Evolutionary conservation across 768 basidiomycete genomes (phyloP).

Genomic region (Calvatia gigantea): DNA sequence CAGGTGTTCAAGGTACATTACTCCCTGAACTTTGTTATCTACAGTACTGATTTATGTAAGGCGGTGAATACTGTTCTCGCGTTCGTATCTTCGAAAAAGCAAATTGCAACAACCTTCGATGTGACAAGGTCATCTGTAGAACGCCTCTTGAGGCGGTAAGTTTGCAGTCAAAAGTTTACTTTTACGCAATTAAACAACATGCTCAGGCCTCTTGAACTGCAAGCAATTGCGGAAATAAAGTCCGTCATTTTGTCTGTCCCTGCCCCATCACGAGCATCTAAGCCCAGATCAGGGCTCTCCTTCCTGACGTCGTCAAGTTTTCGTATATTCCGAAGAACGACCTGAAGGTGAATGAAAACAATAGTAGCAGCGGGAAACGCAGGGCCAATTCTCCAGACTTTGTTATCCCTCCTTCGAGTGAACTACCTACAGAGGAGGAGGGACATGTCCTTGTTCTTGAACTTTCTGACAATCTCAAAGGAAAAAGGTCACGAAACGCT

Average conservation of each 20-base stretch:
- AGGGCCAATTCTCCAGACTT: slow-evolving; percentile 19
- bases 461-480: slow-evolving; percentile 32
- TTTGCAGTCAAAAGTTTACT: neutral
- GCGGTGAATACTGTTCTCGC: slow-evolving; percentile 88
- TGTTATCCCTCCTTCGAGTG: slow-evolving; percentile 46
- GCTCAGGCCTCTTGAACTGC: slow-evolving; percentile 72
- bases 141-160: slow-evolving; percentile 68
- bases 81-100: slow-evolving; percentile 79
- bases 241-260: slow-evolving; percentile 26
- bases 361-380: slow-evolving; percentile 9
- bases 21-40: neutral
- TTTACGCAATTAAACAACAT: neutral
- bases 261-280: neutral
- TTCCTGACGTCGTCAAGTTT: slow-evolving; percentile 79
- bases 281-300: slow-evolving; percentile 52
- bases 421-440: slow-evolving; percentile 20
- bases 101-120: slow-evolving; percentile 76
- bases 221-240: slow-evolving; percentile 82
- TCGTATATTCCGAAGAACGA: slow-evolving; percentile 71
- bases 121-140: slow-evolving; percentile 79
- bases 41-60: slow-evolving; percentile 31
- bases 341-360: slow-evolving; percentile 44
- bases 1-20: slow-evolving; percentile 61
- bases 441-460: slow-evolving; percentile 46
- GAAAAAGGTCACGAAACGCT: slow-evolving; percentile 28